A percentile compares a stretch with the other conserved stretches of the same genome.
Evolutionary conservation across 163 green algal species (phyloP).

Genomic region (Trebouxia gelatinosa): DNA sequence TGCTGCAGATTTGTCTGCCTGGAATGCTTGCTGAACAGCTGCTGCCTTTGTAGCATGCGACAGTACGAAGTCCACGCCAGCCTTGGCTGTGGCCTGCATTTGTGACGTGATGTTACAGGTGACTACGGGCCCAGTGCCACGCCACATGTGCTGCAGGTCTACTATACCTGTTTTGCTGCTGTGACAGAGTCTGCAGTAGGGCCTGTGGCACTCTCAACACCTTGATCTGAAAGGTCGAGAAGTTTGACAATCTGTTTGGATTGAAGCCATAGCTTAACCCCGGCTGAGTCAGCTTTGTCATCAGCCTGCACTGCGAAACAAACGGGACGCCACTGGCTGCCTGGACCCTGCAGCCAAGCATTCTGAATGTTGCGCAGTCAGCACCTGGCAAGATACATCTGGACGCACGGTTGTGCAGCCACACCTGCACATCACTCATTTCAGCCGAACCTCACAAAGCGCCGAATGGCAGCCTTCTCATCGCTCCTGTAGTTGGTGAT

Average conservation of each 20-base stretch:
- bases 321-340: neutral
- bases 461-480: no score
- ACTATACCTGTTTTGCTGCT: slow-evolving; percentile 4
- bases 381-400: no score
- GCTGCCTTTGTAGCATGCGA: neutral
- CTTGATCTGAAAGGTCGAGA: neutral
- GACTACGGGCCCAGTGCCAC: neutral
- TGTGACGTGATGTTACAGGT: neutral
- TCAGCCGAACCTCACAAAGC: no score
- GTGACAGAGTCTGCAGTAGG: neutral
- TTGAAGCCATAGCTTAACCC: slow-evolving; percentile 1
- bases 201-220: neutral
- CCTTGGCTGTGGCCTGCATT: neutral
- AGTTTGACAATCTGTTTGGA: neutral
- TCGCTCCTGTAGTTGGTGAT: no score
- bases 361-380: no score
- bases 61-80: neutral
- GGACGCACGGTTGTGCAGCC: no score
- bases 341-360: no score
- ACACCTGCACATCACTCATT: no score
- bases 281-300: neutral
- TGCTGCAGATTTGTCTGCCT: slow-evolving; percentile 15
- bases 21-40: neutral
- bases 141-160: neutral
- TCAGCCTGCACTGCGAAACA: neutral